phyloP scores from a whole-genome alignment of 345 rosid genomes.

The Streptanthus diversifolius region DNA sequence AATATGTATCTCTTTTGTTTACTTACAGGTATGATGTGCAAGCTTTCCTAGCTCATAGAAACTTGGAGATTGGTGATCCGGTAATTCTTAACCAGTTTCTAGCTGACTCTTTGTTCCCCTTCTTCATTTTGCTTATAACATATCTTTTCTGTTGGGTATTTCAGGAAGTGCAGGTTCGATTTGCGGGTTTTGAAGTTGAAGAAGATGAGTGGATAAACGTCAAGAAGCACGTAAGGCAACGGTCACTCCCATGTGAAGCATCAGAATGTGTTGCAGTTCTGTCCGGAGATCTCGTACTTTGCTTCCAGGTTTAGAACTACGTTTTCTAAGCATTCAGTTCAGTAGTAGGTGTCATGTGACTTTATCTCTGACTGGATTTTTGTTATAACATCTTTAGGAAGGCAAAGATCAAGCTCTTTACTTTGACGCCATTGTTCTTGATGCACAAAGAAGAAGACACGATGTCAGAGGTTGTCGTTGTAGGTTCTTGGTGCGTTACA shows the following conservation, averaged over 20 bases:
- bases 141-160: conserved; percentile 28
- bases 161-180: conserved; percentile 93
- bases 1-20: conserved; percentile 7
- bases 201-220: conserved; percentile 98
- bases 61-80: conserved; percentile 70
- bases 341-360: not conserved
- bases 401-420: conserved; percentile 99
- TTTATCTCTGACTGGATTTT: not conserved
- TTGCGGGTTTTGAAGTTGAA: conserved; percentile 92
- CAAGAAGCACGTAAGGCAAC: conserved; percentile 73
- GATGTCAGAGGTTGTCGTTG: conserved; percentile 99
- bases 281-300: conserved; percentile 93
- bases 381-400: conserved; percentile 53
- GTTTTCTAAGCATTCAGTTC: not conserved
- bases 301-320: conserved; percentile 76
- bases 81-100: conserved; percentile 35
- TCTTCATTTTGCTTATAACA: conserved; percentile 3
- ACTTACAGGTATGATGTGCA: conserved; percentile 80
- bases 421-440: conserved; percentile 93
- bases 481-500: conserved; percentile 93
- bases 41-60: conserved; percentile 63
- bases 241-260: conserved; percentile 98
- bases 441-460: conserved; percentile 95
- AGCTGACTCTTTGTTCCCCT: conserved; percentile 10
- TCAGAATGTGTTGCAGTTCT: conserved; percentile 99